Base-by-base conservation (phyloP, 345 rosid species). In the Syzygium grande region DNA sequence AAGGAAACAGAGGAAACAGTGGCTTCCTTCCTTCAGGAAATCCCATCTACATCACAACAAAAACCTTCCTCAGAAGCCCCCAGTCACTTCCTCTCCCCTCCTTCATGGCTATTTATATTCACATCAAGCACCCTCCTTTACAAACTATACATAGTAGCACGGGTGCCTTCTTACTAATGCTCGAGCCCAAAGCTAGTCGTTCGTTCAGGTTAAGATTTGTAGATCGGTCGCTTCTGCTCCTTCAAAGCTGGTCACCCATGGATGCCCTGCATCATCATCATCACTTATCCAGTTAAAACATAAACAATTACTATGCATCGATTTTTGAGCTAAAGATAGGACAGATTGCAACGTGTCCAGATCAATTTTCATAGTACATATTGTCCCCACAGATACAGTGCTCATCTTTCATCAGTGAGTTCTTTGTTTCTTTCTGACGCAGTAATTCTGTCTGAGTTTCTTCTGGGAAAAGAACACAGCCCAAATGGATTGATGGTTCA, bases 211-310 rank as follows among this genome's bases (percentile, higher is more conserved):
- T 73, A 73, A n/a, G 80, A 19, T 34, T 19, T 73, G 80, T 34
- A 21, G 51, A 13, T 68, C 84, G 49, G 54, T 30, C 51, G 12
- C 51, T 6, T 78, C 84, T 49, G 27, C 41, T 11, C 6, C 89
- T 89, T 73, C 86, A 29, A 86, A 86, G 52, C 59, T 52, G 27
- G 85, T 90, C 0, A 91, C 88, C 94, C 94, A 92, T 46, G 90
- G 91, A 88, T 92, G 93, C 23, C 90, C 94, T 92, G 91, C 80
- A 55, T 29, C 88, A 17, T 29, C 80, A 55, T 49, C 88, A 29
- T 38, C 38, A 30, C 15, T 29, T 30, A 52, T 25, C 49, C 80
- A 73, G 49, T 73, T 4, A 73, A 9, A 19, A n/a, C 73, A 61
- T 61, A 61, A 61, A 61, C 73, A 61, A 61, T n/a, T 1, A 1